Conservation (phyloP, 352 stramenopile species). For the Globisporangium spiculum region DNA sequence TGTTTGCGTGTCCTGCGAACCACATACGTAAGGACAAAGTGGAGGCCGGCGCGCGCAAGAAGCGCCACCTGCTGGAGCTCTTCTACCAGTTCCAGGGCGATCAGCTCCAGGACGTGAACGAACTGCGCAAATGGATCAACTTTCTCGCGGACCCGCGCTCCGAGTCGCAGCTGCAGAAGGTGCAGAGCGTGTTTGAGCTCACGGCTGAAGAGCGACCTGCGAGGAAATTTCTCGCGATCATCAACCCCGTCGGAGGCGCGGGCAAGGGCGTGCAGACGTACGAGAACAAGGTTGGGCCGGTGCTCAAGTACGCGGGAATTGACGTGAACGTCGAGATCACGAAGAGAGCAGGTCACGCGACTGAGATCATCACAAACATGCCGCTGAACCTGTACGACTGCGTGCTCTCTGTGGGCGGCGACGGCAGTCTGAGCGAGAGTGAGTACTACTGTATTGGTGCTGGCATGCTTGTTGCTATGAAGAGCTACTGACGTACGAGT, state of each 20-base stretch:
- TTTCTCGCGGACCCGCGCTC: constrained; percentile 53
- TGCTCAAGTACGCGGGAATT: constrained; percentile 55
- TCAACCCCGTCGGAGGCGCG: constrained; percentile 67
- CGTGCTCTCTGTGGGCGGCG: constrained; percentile 64
- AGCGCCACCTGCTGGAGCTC: constrained; percentile 36
- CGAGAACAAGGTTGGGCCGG: constrained; percentile 45
- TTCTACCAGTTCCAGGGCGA: constrained; percentile 46
- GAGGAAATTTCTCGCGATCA: constrained; percentile 60
- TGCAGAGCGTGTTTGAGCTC: constrained; percentile 33
- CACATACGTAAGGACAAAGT: constrained; percentile 18
- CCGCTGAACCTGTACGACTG: constrained; percentile 57
- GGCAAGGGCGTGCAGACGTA: constrained; percentile 54
- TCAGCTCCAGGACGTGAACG: constrained; percentile 33
- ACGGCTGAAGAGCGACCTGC: constrained; percentile 14
- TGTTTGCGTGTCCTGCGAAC: constrained; percentile 45
- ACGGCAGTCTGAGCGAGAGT: constrained; percentile 70
- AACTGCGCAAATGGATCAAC: constrained; percentile 38
- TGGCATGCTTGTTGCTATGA: background rate
- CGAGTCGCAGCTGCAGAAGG: constrained; percentile 16
- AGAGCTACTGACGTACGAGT: background rate
- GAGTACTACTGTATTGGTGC: constrained; percentile 15
- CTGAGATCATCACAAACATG: constrained; percentile 48
- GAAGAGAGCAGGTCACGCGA: constrained; percentile 43
- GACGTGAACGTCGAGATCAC: constrained; percentile 46
- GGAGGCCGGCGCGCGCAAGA: constrained; percentile 26